A percentile compares a stretch with the other conserved stretches of the same genome.
These are phyloP conservation scores for Blakeslea trispora DNA, from an alignment of 371 early-diverging fungal species.

Conservation along the genomic window DNA sequence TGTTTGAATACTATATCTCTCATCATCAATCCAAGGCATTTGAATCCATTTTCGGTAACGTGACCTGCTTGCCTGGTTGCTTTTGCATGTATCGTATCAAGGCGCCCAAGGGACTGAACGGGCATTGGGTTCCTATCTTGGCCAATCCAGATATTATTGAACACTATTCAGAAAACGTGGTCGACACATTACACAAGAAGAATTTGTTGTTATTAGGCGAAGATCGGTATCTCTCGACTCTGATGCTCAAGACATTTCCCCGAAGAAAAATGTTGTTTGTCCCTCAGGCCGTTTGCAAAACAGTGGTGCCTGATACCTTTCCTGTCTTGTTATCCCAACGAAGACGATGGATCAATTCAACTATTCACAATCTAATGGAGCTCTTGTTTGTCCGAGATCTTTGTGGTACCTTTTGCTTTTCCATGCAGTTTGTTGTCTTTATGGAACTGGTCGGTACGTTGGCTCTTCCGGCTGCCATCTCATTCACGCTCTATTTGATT, in stretches of 20 bases:
- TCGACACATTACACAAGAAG: conserved; percentile 95
- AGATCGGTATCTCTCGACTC: conserved; percentile 93
- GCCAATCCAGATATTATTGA: conserved; percentile 87
- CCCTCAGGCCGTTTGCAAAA: conserved; percentile 86
- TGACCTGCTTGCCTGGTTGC: conserved; percentile 96
- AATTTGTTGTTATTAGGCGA: conserved; percentile 94
- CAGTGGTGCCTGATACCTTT: conserved; percentile 84
- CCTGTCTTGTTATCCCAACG: conserved; percentile 84
- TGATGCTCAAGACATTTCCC: conserved; percentile 94
- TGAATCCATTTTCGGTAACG: conserved; percentile 96
- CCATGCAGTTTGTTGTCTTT: conserved; percentile 88
- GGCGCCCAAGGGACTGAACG: conserved; percentile 70
- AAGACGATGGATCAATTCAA: conserved; percentile 93
- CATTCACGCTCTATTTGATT: conserved; percentile 64
- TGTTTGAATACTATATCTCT: conserved; percentile 63
- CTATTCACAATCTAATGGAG: conserved; percentile 89
- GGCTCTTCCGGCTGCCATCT: conserved; percentile 84
- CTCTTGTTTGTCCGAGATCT: conserved; percentile 78
- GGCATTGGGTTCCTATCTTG: conserved; percentile 76
- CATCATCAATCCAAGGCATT: conserved; percentile 95
- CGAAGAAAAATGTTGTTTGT: conserved; percentile 90
- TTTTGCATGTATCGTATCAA: conserved; percentile 96
- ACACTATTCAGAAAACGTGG: conserved; percentile 87
- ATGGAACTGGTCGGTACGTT: conserved; percentile 89
- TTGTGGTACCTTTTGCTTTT: conserved; percentile 90